Conservation (phyloP, 495 filamentous ascomycete genomes). For the Arthonia radiata region DNA sequence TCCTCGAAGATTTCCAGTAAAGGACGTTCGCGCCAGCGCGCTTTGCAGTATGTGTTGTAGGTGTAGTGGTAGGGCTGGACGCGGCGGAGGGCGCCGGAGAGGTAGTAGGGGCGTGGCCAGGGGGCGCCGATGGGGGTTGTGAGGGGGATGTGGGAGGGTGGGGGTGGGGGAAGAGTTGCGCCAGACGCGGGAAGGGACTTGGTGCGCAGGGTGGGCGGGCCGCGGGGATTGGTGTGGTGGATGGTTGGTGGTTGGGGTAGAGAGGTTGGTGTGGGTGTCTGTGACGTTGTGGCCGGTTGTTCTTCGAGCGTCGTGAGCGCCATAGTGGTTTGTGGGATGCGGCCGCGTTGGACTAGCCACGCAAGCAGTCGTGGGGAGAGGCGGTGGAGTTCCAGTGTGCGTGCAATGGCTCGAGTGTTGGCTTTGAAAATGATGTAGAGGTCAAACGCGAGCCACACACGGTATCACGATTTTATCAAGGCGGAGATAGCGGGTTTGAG, state of each 20-base stretch:
- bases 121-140: constrained; percentile 34
- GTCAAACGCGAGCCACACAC: no score
- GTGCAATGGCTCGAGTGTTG: no score
- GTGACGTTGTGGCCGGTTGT: constrained; percentile 12
- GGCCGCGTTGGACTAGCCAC: constrained; percentile 30
- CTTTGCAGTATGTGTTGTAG: constrained; percentile 81
- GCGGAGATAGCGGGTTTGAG: no score
- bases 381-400: no score
- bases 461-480: no score
- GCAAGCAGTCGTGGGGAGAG: constrained; percentile 32
- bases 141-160: no score
- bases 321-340: constrained; percentile 24
- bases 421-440: no score
- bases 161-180: constrained; percentile 17
- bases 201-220: constrained; percentile 1
- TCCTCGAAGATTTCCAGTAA: constrained; percentile 57
- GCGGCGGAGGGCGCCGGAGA: constrained; percentile 56
- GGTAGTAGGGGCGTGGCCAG: constrained; percentile 46
- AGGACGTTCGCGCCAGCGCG: constrained; percentile 56
- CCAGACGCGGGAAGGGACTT: no score
- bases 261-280: no score
- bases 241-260: no score
- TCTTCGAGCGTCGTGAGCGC: constrained; percentile 25
- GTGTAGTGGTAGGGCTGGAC: constrained; percentile 81
- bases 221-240: constrained; percentile 5